phyloP scores from a whole-genome alignment of 352 stramenopile species.

The Pythium phragmitis region DNA sequence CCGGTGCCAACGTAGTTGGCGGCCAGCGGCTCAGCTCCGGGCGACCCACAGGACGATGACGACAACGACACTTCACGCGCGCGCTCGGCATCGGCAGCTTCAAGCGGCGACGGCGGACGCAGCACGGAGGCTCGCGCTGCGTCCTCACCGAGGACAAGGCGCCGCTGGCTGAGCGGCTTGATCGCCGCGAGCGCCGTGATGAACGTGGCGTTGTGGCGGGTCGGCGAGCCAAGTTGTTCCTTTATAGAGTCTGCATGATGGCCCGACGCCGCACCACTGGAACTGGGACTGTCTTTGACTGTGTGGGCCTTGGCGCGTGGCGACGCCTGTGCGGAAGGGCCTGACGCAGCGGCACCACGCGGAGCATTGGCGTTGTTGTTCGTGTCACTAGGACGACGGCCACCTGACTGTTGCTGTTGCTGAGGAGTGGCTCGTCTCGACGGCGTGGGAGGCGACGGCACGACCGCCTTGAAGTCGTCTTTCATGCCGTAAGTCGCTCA shows the following conservation, averaged over 20 bases:
- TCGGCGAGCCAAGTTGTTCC: neutral
- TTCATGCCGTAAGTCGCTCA: slow-evolving; percentile 10
- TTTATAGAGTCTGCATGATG: neutral
- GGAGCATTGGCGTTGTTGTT: neutral
- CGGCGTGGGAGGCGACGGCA: slow-evolving; percentile 20
- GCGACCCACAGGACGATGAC: slow-evolving; percentile 1
- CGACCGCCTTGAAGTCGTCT: slow-evolving; percentile 28
- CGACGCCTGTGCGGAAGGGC: slow-evolving; percentile 12
- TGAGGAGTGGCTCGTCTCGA: slow-evolving; percentile 19
- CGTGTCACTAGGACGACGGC: slow-evolving; percentile 27
- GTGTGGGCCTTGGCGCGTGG: slow-evolving; percentile 27
- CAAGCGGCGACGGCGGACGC: slow-evolving; percentile 62
- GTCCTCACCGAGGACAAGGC: neutral
- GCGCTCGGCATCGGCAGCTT: slow-evolving; percentile 34
- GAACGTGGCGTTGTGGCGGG: slow-evolving; percentile 32
- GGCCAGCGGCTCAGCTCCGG: slow-evolving; percentile 26
- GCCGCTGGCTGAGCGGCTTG: slow-evolving; percentile 19
- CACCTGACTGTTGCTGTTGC: slow-evolving; percentile 5
- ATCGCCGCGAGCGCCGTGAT: slow-evolving; percentile 41
- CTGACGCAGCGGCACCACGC: neutral
- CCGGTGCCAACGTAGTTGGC: slow-evolving; percentile 64
- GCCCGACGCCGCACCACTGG: neutral
- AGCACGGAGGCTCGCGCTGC: slow-evolving; percentile 10
- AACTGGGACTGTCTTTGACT: slow-evolving; percentile 3
- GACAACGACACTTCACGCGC: slow-evolving; percentile 11